Percentiles rank a stretch among this genome's conserved stretches.
phyloP scores from a whole-genome alignment of 2,329 filamentous ascomycete species.

The Ophiosphaerella korrae region DNA sequence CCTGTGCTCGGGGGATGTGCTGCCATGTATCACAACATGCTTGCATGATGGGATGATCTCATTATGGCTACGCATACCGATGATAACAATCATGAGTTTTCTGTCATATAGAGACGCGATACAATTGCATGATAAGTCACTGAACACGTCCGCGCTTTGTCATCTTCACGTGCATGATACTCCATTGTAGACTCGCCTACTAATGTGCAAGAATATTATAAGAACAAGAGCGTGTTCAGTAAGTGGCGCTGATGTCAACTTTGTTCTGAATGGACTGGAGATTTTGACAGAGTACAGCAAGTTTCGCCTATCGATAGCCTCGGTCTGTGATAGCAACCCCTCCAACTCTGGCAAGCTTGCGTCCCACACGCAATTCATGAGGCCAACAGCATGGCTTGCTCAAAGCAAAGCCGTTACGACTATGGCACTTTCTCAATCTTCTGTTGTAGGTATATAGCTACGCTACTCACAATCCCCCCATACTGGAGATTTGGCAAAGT shows the following conservation, averaged over 20 bases:
- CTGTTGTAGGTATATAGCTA: constrained; percentile 23
- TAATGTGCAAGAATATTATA: too few relatives aligned
- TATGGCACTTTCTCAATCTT: constrained; percentile 41
- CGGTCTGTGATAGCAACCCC: constrained; percentile 30
- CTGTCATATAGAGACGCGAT: constrained; percentile 46
- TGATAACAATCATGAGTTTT: constrained; percentile 48
- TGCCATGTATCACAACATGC: constrained; percentile 44
- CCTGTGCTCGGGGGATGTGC: constrained; percentile 37
- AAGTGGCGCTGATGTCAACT: not conserved
- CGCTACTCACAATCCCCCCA: not conserved
- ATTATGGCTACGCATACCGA: constrained; percentile 43
- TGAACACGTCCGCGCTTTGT: constrained; percentile 12
- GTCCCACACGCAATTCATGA: constrained; percentile 20
- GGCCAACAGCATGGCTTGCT: constrained; percentile 37
- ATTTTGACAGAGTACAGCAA: not conserved
- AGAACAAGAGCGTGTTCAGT: not conserved
- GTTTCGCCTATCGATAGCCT: constrained; percentile 26
- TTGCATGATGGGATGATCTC: constrained; percentile 37
- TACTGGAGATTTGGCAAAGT: too few relatives aligned
- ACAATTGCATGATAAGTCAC: constrained; percentile 41
- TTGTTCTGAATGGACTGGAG: not conserved
- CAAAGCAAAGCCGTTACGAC: constrained; percentile 31
- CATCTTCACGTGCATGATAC: constrained; percentile 4
- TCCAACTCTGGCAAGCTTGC: constrained; percentile 15
- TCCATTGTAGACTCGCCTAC: not conserved